Percentiles rank a stretch among this genome's conserved stretches.
These are phyloP conservation scores for Apiospora rasikravindrae DNA, from an alignment of 2,329 filamentous ascomycete species.

Conservation along the genomic window DNA sequence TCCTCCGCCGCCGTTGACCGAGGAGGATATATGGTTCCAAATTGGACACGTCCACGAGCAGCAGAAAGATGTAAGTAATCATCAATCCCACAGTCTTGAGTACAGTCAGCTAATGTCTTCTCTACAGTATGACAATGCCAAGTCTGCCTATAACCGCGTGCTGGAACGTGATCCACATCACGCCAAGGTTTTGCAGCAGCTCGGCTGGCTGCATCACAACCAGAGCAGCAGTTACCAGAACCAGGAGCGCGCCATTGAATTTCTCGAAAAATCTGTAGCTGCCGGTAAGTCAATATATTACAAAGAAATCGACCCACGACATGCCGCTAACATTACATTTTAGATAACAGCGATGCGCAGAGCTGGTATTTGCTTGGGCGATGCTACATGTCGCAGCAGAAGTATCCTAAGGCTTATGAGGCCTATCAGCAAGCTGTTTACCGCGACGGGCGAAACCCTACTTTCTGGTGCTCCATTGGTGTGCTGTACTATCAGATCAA, in stretches of 20 bases:
- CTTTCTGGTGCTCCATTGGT: constrained; percentile 99
- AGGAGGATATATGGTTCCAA: constrained; percentile 99
- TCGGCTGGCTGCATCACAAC: constrained; percentile 97
- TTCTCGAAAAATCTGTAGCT: constrained; percentile 93
- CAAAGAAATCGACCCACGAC: constrained; percentile 22
- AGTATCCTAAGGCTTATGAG: constrained; percentile 98
- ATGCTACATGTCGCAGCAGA: constrained; percentile 99
- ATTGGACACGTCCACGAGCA: constrained; percentile 99
- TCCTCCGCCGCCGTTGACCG: constrained; percentile 87
- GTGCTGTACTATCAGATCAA: constrained; percentile 99
- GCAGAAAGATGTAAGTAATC: constrained; percentile 88
- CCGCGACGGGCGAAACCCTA: constrained; percentile 94
- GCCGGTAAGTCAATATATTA: constrained; percentile 67
- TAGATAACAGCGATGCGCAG: constrained; percentile 93
- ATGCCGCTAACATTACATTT: constrained; percentile 18
- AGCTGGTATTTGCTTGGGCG: constrained; percentile 98
- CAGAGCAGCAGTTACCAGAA: constrained; percentile 90
- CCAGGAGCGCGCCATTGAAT: constrained; percentile 96
- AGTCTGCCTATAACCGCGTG: constrained; percentile 89
- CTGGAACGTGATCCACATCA: constrained; percentile 94
- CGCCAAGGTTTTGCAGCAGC: constrained; percentile 96
- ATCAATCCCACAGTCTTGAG: constrained; percentile 26
- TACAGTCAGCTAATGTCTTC: constrained; percentile 36
- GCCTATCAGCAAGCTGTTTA: constrained; percentile 99
- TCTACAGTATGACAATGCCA: constrained; percentile 86